Evolutionary conservation across 1,139 yeast genomes (phyloP).

Genomic region (Debaryomyces nepalensis): DNA sequence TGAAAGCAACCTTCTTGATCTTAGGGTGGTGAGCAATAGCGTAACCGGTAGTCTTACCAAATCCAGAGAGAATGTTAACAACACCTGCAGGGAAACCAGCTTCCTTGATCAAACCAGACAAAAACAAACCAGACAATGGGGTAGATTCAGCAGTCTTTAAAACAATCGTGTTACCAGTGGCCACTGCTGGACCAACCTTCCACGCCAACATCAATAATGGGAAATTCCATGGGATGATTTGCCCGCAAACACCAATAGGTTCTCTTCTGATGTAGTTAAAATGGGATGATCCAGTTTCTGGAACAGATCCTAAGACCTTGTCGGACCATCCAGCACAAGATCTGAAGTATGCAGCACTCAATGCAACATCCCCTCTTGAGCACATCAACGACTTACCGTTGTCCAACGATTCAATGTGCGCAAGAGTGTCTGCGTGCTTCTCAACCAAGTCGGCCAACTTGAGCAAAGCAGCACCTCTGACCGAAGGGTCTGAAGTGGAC

Average conservation of each 20-base stretch:
- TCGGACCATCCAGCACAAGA: conserved; percentile 89
- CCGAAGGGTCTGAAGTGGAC: conserved; percentile 45
- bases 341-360: conserved; percentile 63
- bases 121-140: conserved; percentile 75
- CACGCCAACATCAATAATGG: conserved; percentile 83
- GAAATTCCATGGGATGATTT: conserved; percentile 88
- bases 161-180: conserved; percentile 80
- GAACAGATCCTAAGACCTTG: conserved; percentile 69
- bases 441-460: conserved; percentile 71
- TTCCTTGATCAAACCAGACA: conserved; percentile 62
- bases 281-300: conserved; percentile 64
- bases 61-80: conserved; percentile 74
- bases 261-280: conserved; percentile 64
- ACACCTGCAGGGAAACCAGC: conserved; percentile 85
- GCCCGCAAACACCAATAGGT: conserved; percentile 82
- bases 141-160: conserved; percentile 85
- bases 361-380: conserved; percentile 60
- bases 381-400: conserved; percentile 75
- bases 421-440: conserved; percentile 59
- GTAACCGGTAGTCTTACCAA: conserved; percentile 78
- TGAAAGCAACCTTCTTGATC: conserved; percentile 80
- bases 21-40: conserved; percentile 70
- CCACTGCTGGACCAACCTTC: conserved; percentile 86
- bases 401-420: conserved; percentile 75
- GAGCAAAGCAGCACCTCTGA: conserved; percentile 56